These are phyloP conservation scores for Pholiota microspora DNA, from an alignment of 768 basidiomycete genomes.

Conservation along the genomic window DNA sequence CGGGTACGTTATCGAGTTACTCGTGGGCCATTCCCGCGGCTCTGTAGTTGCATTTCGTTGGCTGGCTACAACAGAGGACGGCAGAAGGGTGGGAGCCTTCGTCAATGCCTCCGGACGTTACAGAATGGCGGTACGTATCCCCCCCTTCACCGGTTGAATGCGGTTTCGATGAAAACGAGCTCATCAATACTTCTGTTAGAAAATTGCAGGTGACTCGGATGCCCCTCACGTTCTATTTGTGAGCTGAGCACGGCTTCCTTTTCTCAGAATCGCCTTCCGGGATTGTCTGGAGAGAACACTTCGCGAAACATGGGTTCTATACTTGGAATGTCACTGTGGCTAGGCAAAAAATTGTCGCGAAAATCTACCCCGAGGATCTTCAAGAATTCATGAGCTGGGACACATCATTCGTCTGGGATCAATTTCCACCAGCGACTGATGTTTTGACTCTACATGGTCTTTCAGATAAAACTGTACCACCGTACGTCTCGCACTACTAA, in stretches of 20 bases:
- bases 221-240: not conserved
- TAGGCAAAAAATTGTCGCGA: constrained; percentile 49
- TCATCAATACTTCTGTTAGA: constrained; percentile 23
- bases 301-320: constrained; percentile 57
- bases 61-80: constrained; percentile 63
- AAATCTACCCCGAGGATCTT: constrained; percentile 58
- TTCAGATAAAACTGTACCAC: constrained; percentile 62
- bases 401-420: constrained; percentile 62
- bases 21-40: constrained; percentile 81
- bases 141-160: not conserved
- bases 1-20: constrained; percentile 66
- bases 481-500: constrained; percentile 41
- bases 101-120: constrained; percentile 80
- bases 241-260: not conserved
- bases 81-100: constrained; percentile 52
- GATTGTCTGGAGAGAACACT: constrained; percentile 44
- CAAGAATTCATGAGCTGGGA: constrained; percentile 64
- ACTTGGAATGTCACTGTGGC: constrained; percentile 68
- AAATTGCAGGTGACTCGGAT: constrained; percentile 40
- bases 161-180: constrained; percentile 1
- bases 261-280: constrained; percentile 22
- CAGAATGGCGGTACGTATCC: constrained; percentile 67
- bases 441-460: constrained; percentile 83
- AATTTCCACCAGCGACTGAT: constrained; percentile 60
- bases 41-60: constrained; percentile 67